Evolutionary conservation across 257 asterid genomes (phyloP).

Genomic region (Solanum paucissectum): DNA sequence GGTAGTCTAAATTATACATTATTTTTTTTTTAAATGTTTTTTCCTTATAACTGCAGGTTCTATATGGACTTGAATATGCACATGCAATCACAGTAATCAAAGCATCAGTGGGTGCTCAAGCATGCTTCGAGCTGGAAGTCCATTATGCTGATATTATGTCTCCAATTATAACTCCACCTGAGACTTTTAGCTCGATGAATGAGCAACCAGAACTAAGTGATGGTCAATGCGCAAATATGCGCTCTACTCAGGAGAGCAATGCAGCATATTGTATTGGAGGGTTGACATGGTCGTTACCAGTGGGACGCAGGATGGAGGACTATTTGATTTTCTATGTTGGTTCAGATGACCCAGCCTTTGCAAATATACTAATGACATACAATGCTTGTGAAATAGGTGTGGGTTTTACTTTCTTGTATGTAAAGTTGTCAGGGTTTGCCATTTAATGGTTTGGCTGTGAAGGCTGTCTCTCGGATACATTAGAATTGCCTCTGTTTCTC

Average conservation of each 20-base stretch:
- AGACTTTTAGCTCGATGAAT: conserved; percentile 12
- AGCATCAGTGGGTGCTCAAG: conserved; percentile 15
- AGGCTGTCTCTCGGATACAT: not conserved
- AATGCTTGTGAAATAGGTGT: conserved; percentile 78
- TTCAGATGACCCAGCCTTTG: conserved; percentile 61
- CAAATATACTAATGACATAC: conserved; percentile 58
- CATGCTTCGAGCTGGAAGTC: conserved; percentile 20
- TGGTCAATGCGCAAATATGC: conserved; percentile 9
- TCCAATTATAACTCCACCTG: conserved; percentile 47
- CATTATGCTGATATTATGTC: conserved; percentile 46
- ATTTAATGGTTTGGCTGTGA: not conserved
- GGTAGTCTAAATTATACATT: not conserved
- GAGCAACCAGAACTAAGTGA: conserved; percentile 13
- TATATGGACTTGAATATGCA: conserved; percentile 79
- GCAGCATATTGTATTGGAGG: conserved; percentile 50
- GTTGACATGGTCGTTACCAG: conserved; percentile 69
- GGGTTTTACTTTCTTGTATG: not conserved
- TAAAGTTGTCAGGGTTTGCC: not conserved
- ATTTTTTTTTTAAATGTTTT: not conserved
- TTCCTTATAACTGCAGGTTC: conserved; percentile 44
- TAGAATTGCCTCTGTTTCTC: not conserved
- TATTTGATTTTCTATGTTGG: conserved; percentile 78
- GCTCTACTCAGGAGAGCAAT: conserved; percentile 20
- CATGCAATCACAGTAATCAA: conserved; percentile 62
- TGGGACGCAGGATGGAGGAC: conserved; percentile 63